A percentile compares a stretch with the other conserved stretches of the same genome.
phyloP scores from a whole-genome alignment of 73 alveolate species.

The Tetrahymena malaccensis region DNA sequence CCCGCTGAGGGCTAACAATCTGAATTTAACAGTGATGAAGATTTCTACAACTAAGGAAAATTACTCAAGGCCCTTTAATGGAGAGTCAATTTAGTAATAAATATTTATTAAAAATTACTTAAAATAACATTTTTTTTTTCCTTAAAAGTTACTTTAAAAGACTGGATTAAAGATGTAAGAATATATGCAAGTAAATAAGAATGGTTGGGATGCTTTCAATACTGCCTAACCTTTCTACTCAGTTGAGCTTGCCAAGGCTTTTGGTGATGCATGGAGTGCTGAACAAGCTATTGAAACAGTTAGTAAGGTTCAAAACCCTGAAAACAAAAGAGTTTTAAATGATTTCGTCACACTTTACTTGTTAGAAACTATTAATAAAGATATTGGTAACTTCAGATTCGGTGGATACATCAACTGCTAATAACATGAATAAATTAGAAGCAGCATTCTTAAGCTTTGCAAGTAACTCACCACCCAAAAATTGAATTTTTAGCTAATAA shows the following conservation, averaged over 20 bases:
- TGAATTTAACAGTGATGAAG: background rate
- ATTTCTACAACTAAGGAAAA: background rate
- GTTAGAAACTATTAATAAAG: background rate
- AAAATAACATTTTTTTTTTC: background rate
- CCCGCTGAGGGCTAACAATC: background rate
- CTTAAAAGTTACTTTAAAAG: background rate
- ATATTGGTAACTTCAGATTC: background rate
- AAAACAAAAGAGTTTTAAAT: background rate
- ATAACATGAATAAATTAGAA: background rate
- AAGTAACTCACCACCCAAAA: background rate
- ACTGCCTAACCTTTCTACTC: background rate
- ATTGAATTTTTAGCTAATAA: background rate
- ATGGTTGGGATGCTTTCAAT: constrained; percentile 6
- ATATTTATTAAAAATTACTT: too few species aligned
- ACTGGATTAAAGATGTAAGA: constrained; percentile 10
- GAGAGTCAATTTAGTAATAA: background rate
- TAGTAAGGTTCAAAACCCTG: background rate
- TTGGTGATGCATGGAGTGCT: background rate
- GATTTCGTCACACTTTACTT: background rate
- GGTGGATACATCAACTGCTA: background rate
- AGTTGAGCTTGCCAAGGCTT: background rate
- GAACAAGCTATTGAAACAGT: background rate
- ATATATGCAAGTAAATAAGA: background rate
- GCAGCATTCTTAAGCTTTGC: background rate
- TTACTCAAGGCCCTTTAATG: background rate